A percentile compares a stretch with the other conserved stretches of the same genome.
Conservation (phyloP, 306 rosid species). For the Arachis stenosperma region DNA sequence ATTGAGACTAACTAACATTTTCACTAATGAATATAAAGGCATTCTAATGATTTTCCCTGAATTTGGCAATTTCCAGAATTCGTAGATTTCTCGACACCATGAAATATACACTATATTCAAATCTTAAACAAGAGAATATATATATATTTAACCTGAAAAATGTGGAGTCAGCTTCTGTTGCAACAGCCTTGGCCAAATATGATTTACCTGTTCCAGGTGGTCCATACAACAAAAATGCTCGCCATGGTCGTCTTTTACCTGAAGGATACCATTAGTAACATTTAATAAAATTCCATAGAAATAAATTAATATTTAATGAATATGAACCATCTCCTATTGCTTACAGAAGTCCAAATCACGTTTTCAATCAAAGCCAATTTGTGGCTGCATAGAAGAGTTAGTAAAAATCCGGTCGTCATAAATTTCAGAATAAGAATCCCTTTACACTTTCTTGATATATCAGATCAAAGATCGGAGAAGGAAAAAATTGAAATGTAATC, state of each 20-base stretch:
- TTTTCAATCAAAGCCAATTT: constrained; percentile 4
- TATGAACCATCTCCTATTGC: not conserved
- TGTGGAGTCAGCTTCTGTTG: constrained; percentile 98
- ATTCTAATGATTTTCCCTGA: constrained; percentile 10
- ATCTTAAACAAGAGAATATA: not conserved
- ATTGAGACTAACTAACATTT: not conserved
- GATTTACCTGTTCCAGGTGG: constrained; percentile 99
- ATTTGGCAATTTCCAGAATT: not conserved
- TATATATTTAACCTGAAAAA: constrained; percentile 77
- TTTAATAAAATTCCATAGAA: not conserved
- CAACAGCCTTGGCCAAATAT: constrained; percentile 99
- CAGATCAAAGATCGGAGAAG: not conserved
- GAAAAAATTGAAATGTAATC: not conserved
- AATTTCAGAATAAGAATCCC: not conserved
- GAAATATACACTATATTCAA: not conserved
- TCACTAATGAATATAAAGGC: constrained; percentile 12
- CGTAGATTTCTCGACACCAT: not conserved
- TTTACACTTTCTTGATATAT: not conserved
- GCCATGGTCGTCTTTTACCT: constrained; percentile 98
- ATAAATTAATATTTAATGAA: constrained; percentile 1
- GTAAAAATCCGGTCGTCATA: not conserved
- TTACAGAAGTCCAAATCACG: constrained; percentile 8
- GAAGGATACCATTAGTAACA: constrained; percentile 22
- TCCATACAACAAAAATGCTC: constrained; percentile 93
- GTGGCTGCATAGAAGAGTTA: not conserved